A percentile compares a stretch with the other conserved stretches of the same genome.
Evolutionary conservation across 1,284 basidiomycete species (phyloP).

Genomic region (Microstroma glucosiphilum): DNA sequence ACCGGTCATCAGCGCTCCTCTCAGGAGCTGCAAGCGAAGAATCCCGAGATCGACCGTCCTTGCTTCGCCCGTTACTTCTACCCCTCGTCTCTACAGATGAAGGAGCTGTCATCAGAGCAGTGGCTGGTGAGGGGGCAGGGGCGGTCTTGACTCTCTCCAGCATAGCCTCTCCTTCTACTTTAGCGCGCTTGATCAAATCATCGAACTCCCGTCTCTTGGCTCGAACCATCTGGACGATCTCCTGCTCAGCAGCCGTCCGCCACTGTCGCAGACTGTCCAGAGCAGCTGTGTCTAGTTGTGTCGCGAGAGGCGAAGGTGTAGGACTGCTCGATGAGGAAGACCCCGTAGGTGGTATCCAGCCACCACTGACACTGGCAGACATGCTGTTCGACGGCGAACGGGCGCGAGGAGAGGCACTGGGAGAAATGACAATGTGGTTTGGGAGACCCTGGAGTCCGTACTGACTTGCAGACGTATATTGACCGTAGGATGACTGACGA

Average conservation of each 20-base stretch:
- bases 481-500: not conserved
- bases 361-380: constrained; percentile 9
- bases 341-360: constrained; percentile 10
- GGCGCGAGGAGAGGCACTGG: constrained; percentile 20
- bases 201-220: constrained; percentile 34
- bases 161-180: constrained; percentile 25
- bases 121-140: constrained; percentile 9
- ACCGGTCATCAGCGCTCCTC: not conserved
- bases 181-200: constrained; percentile 22
- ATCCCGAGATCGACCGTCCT: constrained; percentile 9
- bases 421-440: constrained; percentile 26
- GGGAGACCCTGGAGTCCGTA: constrained; percentile 14
- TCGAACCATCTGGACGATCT: constrained; percentile 29
- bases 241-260: constrained; percentile 28
- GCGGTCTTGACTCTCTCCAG: constrained; percentile 18
- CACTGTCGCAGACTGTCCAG: constrained; percentile 27
- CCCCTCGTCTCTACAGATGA: not conserved
- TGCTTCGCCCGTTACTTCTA: constrained; percentile 11
- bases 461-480: not conserved
- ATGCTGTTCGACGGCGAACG: constrained; percentile 1
- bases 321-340: not conserved
- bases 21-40: not conserved
- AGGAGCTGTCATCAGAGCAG: not conserved
- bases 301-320: constrained; percentile 16
- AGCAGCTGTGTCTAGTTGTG: constrained; percentile 24